Conservation (phyloP, 2,329 filamentous ascomycete species). For the Exophiala oligosperma region DNA sequence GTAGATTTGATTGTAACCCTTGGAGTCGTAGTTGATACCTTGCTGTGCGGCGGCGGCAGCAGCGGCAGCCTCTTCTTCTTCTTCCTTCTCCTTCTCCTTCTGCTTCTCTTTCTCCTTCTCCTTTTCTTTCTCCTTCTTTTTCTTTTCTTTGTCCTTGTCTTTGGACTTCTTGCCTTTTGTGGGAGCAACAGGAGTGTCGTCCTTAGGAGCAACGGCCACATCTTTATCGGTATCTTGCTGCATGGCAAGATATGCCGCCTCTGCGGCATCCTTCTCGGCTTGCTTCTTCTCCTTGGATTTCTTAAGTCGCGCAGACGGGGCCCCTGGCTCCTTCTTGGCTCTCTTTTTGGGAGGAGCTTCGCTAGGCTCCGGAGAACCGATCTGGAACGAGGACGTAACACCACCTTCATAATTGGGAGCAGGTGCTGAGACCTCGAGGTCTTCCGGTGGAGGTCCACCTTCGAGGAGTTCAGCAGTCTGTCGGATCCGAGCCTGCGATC, state of each 20-base stretch:
- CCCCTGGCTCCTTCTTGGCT: constrained; percentile 52
- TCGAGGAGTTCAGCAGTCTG: constrained; percentile 86
- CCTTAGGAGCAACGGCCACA: constrained; percentile 55
- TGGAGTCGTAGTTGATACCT: constrained; percentile 73
- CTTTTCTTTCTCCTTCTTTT: constrained; percentile 41
- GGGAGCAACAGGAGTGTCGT: constrained; percentile 50
- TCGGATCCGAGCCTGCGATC: constrained; percentile 88
- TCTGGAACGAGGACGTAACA: constrained; percentile 80
- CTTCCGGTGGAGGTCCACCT: constrained; percentile 67
- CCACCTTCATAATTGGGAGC: constrained; percentile 83
- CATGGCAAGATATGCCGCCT: constrained; percentile 77
- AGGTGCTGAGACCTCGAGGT: constrained; percentile 70
- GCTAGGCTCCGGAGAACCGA: constrained; percentile 55
- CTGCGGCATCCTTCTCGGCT: constrained; percentile 72
- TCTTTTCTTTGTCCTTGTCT: constrained; percentile 36
- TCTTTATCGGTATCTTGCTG: constrained; percentile 40
- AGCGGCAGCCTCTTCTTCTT: constrained; percentile 39
- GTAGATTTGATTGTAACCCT: constrained; percentile 95
- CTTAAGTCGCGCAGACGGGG: constrained; percentile 65
- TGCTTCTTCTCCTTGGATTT: constrained; percentile 80
- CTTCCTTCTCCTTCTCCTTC: no score
- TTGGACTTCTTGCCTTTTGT: constrained; percentile 45
- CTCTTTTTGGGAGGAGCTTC: constrained; percentile 51
- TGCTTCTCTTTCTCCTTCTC: background rate
- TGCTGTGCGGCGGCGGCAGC: constrained; percentile 43